Percentiles rank a stretch among this genome's conserved stretches.
Evolutionary conservation across 192 early-diverging fungal species (phyloP).

Genomic region (Podila horticola): DNA sequence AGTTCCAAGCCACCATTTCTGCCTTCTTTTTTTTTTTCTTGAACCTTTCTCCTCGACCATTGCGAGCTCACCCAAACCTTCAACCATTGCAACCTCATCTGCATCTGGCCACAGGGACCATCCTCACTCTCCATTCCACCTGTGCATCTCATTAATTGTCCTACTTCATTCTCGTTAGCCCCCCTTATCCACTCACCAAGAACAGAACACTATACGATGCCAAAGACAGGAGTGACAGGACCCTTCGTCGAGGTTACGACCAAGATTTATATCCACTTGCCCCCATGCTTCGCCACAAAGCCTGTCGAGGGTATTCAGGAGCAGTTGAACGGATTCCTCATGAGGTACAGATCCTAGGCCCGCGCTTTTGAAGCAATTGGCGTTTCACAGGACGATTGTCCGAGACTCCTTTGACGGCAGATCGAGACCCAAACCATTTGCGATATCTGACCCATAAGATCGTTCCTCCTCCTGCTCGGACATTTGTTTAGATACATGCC

Average conservation of each 20-base stretch:
- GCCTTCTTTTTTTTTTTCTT: background rate
- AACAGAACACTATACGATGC: constrained; percentile 9
- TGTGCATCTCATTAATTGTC: background rate
- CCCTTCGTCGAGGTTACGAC: constrained; percentile 41
- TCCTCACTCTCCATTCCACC: background rate
- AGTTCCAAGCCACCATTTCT: background rate
- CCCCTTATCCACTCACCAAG: background rate
- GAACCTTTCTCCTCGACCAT: background rate
- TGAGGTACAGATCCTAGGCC: constrained; percentile 60
- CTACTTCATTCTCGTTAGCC: background rate
- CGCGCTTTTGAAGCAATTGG: constrained; percentile 18
- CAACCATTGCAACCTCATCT: background rate
- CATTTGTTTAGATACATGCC: constrained; percentile 74
- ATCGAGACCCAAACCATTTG: background rate
- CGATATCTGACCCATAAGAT: background rate
- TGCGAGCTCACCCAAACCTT: background rate
- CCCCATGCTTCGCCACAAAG: constrained; percentile 71
- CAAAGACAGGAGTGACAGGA: constrained; percentile 21
- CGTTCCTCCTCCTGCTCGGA: background rate
- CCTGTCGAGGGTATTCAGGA: constrained; percentile 68
- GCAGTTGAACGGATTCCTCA: constrained; percentile 72
- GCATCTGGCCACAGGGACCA: constrained; percentile 3
- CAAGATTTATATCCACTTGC: constrained; percentile 70
- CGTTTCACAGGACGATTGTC: background rate
- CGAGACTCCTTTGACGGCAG: background rate